phyloP scores from a whole-genome alignment of 2,329 filamentous ascomycete genomes.

The Epichloe scottii region DNA sequence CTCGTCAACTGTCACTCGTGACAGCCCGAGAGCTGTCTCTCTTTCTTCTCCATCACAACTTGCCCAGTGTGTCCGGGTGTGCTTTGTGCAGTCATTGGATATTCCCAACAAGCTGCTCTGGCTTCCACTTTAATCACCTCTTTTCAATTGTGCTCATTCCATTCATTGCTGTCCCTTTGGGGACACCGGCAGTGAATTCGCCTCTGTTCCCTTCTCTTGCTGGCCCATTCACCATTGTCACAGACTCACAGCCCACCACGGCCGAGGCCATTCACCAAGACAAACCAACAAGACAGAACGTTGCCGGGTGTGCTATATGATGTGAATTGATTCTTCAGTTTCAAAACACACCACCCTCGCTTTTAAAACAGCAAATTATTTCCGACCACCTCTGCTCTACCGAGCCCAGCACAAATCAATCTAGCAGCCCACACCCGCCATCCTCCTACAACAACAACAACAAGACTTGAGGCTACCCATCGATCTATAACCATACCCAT shows the following conservation, averaged over 20 bases:
- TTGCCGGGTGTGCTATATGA: background rate
- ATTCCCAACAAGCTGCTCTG: conserved; percentile 10
- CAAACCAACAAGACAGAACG: conserved; percentile 6
- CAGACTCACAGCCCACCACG: background rate
- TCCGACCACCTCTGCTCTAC: background rate
- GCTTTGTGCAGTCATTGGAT: conserved; percentile 9
- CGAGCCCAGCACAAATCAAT: background rate
- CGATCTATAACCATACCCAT: background rate
- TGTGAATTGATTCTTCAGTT: conserved; percentile 1
- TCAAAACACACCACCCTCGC: background rate
- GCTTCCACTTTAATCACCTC: conserved; percentile 1
- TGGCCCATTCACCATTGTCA: background rate
- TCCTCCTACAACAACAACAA: background rate
- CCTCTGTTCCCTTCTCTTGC: conserved; percentile 7
- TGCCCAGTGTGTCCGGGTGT: conserved; percentile 4
- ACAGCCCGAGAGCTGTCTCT: background rate
- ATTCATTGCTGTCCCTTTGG: conserved; percentile 12
- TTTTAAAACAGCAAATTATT: background rate
- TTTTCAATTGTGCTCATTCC: conserved; percentile 9
- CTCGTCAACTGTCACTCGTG: background rate
- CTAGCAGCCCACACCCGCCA: background rate
- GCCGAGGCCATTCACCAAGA: conserved; percentile 1
- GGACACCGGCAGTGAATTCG: conserved; percentile 10
- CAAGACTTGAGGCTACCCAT: background rate
- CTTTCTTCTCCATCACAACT: conserved; percentile 2